Percentiles rank a stretch among this genome's conserved stretches.
phyloP scores from a whole-genome alignment of 176 grass and related monocot genomes.

The Ananas comosus region DNA sequence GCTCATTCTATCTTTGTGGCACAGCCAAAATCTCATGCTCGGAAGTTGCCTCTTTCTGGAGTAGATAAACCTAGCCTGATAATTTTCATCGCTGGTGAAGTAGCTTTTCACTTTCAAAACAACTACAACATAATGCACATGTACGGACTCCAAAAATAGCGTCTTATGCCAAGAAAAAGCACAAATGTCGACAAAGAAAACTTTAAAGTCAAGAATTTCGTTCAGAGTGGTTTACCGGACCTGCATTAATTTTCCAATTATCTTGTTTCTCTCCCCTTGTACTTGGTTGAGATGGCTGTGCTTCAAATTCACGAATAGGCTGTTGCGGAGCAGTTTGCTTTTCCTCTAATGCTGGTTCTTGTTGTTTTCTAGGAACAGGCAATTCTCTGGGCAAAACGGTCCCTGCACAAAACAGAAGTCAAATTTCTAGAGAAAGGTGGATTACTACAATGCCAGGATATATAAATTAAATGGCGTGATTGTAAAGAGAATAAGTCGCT shows the following conservation, averaged over 20 bases:
- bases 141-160: neutral
- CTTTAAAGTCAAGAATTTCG: neutral
- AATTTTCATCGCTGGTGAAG: too few relatives aligned
- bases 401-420: neutral
- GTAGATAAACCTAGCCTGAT: too few relatives aligned
- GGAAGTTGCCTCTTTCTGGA: too few relatives aligned
- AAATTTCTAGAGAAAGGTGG: neutral
- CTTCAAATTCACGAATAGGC: neutral
- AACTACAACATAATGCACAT: too few relatives aligned
- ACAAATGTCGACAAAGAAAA: neutral
- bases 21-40: too few relatives aligned
- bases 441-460: neutral
- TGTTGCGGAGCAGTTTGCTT: neutral
- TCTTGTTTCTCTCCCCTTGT: neutral
- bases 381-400: neutral
- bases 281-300: neutral
- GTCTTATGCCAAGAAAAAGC: neutral
- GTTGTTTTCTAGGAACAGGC: neutral
- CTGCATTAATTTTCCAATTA: neutral
- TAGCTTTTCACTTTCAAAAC: too few relatives aligned
- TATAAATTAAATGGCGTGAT: neutral
- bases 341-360: neutral
- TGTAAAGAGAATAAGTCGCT: neutral
- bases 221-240: neutral
- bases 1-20: too few relatives aligned